These are phyloP conservation scores for Globisporangium takayamanum DNA, from an alignment of 352 stramenopile species.

Conservation along the genomic window DNA sequence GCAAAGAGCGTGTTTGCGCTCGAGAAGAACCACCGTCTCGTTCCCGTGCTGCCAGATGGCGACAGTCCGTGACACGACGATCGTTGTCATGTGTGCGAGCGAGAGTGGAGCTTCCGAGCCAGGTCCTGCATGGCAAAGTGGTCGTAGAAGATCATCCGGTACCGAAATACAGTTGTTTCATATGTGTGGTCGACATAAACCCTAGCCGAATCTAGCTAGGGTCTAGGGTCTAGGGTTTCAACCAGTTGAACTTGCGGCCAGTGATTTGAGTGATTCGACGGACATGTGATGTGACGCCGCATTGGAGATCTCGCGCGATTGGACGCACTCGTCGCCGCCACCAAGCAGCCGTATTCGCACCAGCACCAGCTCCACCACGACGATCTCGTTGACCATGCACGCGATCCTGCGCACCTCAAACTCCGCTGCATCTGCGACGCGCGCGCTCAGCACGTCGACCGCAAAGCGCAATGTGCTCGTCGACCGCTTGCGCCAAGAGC, in stretches of 20 bases:
- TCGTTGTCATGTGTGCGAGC: too few relatives aligned
- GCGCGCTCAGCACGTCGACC: constrained; percentile 19
- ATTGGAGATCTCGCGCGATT: too few relatives aligned
- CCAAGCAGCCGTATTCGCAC: neutral
- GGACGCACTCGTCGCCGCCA: neutral
- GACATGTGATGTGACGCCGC: too few relatives aligned
- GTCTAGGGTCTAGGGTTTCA: too few relatives aligned
- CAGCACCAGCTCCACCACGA: neutral
- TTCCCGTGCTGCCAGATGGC: constrained; percentile 15
- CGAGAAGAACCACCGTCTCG: constrained; percentile 70
- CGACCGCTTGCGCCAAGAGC: constrained; percentile 66
- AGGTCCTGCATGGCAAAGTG: too few relatives aligned
- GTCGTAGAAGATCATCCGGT: too few relatives aligned
- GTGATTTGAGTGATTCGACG: too few relatives aligned
- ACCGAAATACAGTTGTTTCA: too few relatives aligned
- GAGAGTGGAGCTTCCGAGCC: too few relatives aligned
- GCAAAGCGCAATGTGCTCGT: constrained; percentile 58
- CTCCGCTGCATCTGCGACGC: neutral
- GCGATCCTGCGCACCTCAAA: neutral
- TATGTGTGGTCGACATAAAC: too few relatives aligned
- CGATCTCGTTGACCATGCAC: neutral
- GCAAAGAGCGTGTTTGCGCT: constrained; percentile 68
- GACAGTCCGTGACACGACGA: neutral
- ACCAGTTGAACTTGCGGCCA: too few relatives aligned
- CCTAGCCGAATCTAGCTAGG: too few relatives aligned